Evolutionary conservation across 192 early-diverging fungal genomes (phyloP).

Genomic region (Anaeromyces robustus): DNA sequence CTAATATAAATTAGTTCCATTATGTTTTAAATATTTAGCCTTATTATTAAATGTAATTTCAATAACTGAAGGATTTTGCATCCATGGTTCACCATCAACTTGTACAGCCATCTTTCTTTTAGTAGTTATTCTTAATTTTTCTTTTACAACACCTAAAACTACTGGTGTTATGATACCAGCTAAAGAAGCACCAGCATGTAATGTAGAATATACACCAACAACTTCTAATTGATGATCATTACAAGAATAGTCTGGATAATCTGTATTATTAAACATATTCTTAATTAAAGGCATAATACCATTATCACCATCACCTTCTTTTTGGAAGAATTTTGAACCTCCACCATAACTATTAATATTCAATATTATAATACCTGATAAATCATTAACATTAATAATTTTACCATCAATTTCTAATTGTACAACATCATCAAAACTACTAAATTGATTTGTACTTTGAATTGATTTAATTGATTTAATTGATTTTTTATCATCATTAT

Average conservation of each 20-base stretch:
- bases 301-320: not conserved
- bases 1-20: not conserved
- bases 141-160: not conserved
- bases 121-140: not conserved
- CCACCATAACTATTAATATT: not conserved
- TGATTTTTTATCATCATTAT: not conserved
- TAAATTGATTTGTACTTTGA: not conserved
- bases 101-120: not conserved
- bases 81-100: not conserved
- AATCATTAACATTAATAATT: not conserved
- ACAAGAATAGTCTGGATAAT: not conserved
- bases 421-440: not conserved
- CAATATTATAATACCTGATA: not conserved
- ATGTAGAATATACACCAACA: not conserved
- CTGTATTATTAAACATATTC: not conserved
- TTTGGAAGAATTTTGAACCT: not conserved
- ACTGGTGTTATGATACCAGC: not conserved
- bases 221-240: not conserved
- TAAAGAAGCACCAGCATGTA: not conserved
- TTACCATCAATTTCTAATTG: not conserved
- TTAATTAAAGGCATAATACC: not conserved
- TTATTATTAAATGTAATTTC: not conserved
- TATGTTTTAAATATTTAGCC: not conserved
- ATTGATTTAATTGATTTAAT: not conserved
- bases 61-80: not conserved